Evolutionary conservation across 2,329 filamentous ascomycete genomes (phyloP).

Genomic region (Rhynchosporium graminicola): DNA sequence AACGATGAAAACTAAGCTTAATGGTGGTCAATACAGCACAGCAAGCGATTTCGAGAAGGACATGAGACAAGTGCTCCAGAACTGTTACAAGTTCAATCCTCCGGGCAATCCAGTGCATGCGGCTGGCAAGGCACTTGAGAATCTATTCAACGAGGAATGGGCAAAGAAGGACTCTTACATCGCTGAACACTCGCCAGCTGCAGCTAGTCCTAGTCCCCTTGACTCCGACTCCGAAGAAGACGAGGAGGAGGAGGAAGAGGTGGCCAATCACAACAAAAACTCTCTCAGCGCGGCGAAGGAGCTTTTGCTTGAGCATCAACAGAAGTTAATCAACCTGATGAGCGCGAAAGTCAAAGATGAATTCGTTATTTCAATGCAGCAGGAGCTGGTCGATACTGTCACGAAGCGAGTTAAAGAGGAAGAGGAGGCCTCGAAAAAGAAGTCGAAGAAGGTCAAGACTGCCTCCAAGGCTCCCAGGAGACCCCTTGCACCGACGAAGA

Average conservation of each 20-base stretch:
- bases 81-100: slow-evolving; percentile 93
- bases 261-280: slow-evolving; percentile 50
- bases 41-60: slow-evolving; percentile 86
- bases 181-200: slow-evolving; percentile 66
- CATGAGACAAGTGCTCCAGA: slow-evolving; percentile 79
- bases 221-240: slow-evolving; percentile 75
- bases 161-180: slow-evolving; percentile 79
- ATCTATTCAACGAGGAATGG: slow-evolving; percentile 75
- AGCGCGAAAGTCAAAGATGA: slow-evolving; percentile 54
- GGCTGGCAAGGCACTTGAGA: slow-evolving; percentile 71
- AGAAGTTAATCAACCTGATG: slow-evolving; percentile 57
- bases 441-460: slow-evolving; percentile 57
- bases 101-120: slow-evolving; percentile 71
- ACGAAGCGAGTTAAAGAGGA: slow-evolving; percentile 62
- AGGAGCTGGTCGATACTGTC: slow-evolving; percentile 63
- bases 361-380: slow-evolving; percentile 41
- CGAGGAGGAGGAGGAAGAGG: slow-evolving; percentile 61
- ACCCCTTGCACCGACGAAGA: slow-evolving; percentile 27
- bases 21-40: slow-evolving; percentile 74
- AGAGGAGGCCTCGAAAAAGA: slow-evolving; percentile 35
- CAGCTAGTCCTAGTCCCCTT: slow-evolving; percentile 65
- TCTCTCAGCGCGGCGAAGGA: slow-evolving; percentile 53
- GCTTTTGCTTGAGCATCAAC: slow-evolving; percentile 55
- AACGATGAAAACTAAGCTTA: slow-evolving; percentile 78
- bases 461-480: slow-evolving; percentile 44